Evolutionary conservation across 1,139 yeast genomes (phyloP), one percentile per base, ranked within the genome.

Genomic region (Geotrichum candidum): DNA sequence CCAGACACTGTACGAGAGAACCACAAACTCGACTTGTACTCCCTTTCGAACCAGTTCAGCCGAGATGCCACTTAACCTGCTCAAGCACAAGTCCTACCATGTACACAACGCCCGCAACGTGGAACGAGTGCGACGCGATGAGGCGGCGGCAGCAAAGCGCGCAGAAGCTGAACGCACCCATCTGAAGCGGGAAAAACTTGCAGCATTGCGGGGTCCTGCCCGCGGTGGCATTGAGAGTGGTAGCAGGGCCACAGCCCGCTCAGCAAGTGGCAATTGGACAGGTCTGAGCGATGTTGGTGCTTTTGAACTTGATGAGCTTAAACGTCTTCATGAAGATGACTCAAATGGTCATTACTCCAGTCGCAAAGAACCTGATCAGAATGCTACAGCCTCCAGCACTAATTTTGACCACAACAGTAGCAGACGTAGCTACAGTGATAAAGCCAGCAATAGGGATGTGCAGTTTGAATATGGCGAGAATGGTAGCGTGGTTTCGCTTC

Each of bases 71-170:
- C 55, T 70, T 27, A 71, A 72, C 54, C 65, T 70, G 13, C 67
- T 70, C 27, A 67, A 68, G 50, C 74, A 72, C 63, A 72, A 72
- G 61, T 70, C 74, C 29, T 72, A 72, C 63, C 70, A 72, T 65
- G 75, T 72, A n/a, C 61, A 69, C 63, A 69, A 65, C 41, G 58
- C 65, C n/a, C 65, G 61, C 18, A 72, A 72, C 48, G 65, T 71
- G 11, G 75, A 66, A 57, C 67, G 72, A n/a, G 75, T 72, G 1
- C 56, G 65, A 25, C 64, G 70, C n/a, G 75, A 72, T 56, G 75
- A 72, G 59, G 68, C 60, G 18, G 60, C 56, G 35, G 74, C 73
- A 11, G 60, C 59, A 31, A 65, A 57, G 54, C 56, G 60, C 51
- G 65, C 64, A 15, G 65, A 64, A 50, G 62, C 51, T 3, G 61